phyloP scores from a whole-genome alignment of 768 basidiomycete species.

The Rhodotorula paludigena region DNA sequence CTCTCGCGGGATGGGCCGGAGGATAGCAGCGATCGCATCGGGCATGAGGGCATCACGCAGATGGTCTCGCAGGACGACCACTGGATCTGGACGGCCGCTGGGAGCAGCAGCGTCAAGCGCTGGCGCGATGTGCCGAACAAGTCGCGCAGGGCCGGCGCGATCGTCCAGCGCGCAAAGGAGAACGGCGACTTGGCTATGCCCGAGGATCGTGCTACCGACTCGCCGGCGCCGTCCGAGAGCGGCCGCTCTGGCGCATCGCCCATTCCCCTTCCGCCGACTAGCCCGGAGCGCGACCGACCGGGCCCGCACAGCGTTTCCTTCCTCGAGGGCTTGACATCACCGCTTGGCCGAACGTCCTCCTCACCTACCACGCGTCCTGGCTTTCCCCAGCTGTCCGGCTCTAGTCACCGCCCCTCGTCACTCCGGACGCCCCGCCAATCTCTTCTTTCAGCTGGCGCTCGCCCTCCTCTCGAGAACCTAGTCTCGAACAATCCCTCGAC shows the following conservation, averaged over 20 bases:
- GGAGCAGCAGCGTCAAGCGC: conserved; percentile 70
- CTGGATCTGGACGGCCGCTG: conserved; percentile 83
- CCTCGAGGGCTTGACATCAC: conserved; percentile 25
- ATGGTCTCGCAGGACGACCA: conserved; percentile 77
- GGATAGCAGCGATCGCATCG: conserved; percentile 43
- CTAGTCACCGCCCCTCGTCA: conserved; percentile 21
- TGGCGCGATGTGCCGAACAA: conserved; percentile 66
- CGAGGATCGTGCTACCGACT: neutral
- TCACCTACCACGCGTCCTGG: conserved; percentile 12
- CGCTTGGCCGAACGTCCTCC: conserved; percentile 24
- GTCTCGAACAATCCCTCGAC: conserved; percentile 6
- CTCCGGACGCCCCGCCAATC: conserved; percentile 25
- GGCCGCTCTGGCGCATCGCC: neutral
- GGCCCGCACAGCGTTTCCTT: conserved; percentile 19
- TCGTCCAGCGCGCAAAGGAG: neutral
- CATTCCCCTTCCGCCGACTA: neutral
- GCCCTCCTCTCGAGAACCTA: conserved; percentile 12
- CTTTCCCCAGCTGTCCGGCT: neutral
- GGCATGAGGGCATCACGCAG: conserved; percentile 64
- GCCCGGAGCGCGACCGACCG: conserved; percentile 14
- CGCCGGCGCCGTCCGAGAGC: neutral
- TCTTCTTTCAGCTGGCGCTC: conserved; percentile 8
- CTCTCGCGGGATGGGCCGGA: conserved; percentile 59
- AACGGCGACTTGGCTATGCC: neutral
- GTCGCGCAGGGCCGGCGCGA: neutral